Percentiles rank a stretch among this genome's conserved stretches.
These are phyloP conservation scores for Scolecobasidium constrictum DNA, from an alignment of 2,329 filamentous ascomycete species.

Conservation along the genomic window DNA sequence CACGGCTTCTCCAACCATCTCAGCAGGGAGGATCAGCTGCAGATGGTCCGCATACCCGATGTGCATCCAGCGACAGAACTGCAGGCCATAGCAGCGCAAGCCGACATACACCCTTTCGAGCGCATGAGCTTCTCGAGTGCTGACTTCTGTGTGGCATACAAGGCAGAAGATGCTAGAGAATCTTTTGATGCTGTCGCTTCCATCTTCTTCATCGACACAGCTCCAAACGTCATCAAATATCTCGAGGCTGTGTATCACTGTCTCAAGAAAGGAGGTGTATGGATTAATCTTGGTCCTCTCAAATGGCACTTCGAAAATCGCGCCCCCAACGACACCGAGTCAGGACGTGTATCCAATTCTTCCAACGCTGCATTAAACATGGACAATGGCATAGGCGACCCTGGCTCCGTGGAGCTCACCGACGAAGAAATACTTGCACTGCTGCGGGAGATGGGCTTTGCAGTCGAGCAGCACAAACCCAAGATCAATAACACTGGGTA, in stretches of 20 bases:
- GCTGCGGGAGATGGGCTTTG: conserved; percentile 66
- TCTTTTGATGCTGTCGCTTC: conserved; percentile 74
- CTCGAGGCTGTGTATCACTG: conserved; percentile 73
- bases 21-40: conserved; percentile 63
- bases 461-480: conserved; percentile 50
- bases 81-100: conserved; percentile 15
- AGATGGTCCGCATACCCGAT: conserved; percentile 66
- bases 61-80: conserved; percentile 37
- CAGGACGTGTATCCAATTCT: conserved; percentile 7
- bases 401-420: conserved; percentile 80
- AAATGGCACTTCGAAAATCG: conserved; percentile 90
- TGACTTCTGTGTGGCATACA: conserved; percentile 85
- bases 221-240: conserved; percentile 84
- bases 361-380: background rate
- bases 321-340: conserved; percentile 21
- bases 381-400: conserved; percentile 62
- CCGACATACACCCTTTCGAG: conserved; percentile 35
- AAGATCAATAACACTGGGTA: conserved; percentile 63
- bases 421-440: conserved; percentile 78
- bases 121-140: conserved; percentile 88
- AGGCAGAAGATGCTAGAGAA: conserved; percentile 46
- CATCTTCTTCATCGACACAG: conserved; percentile 96
- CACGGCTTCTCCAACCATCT: conserved; percentile 80
- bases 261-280: conserved; percentile 64
- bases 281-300: conserved; percentile 83